Evolutionary conservation across 352 stramenopile genomes (phyloP).

Genomic region (Phytopythium chamaehyphon): DNA sequence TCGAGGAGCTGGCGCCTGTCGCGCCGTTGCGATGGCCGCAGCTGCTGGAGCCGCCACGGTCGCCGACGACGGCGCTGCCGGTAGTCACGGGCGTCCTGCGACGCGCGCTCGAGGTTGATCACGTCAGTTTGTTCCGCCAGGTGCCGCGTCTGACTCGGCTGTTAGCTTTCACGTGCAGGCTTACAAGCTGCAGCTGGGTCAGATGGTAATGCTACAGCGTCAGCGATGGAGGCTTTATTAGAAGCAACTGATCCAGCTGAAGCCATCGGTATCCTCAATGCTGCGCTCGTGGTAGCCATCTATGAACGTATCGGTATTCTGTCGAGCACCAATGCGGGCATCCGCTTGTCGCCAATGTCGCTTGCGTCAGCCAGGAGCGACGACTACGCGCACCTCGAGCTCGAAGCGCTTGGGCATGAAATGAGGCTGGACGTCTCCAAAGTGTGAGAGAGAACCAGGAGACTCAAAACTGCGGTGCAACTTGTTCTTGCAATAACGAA

Average conservation of each 20-base stretch:
- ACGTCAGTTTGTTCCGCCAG: not conserved
- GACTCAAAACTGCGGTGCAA: slow-evolving; percentile 4
- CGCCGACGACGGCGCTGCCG: slow-evolving; percentile 5
- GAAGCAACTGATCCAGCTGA: slow-evolving; percentile 6
- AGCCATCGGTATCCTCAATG: slow-evolving; percentile 16
- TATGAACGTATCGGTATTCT: slow-evolving; percentile 39
- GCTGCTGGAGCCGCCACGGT: slow-evolving; percentile 7
- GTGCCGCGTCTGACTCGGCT: not conserved
- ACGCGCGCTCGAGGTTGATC: not conserved
- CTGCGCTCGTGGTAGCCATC: slow-evolving; percentile 31
- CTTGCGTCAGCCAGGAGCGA: slow-evolving; percentile 9
- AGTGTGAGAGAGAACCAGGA: not conserved
- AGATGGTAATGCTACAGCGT: not conserved
- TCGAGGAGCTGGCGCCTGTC: slow-evolving; percentile 31
- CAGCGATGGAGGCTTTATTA: not conserved
- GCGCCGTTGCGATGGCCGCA: slow-evolving; percentile 28
- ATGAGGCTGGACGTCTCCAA: slow-evolving; percentile 7
- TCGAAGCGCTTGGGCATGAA: slow-evolving; percentile 13
- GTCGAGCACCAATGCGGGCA: not conserved
- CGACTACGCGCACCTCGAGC: not conserved
- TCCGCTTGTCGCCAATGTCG: slow-evolving; percentile 2
- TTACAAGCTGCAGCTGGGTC: too few species aligned
- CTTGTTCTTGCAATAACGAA: not conserved
- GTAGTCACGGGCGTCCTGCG: slow-evolving; percentile 1
- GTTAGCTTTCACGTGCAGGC: too few species aligned